Percentiles rank a stretch among this genome's conserved stretches.
Evolutionary conservation across 176 grass and related monocot genomes (phyloP).

Genomic region (Elymus sibiricus): DNA sequence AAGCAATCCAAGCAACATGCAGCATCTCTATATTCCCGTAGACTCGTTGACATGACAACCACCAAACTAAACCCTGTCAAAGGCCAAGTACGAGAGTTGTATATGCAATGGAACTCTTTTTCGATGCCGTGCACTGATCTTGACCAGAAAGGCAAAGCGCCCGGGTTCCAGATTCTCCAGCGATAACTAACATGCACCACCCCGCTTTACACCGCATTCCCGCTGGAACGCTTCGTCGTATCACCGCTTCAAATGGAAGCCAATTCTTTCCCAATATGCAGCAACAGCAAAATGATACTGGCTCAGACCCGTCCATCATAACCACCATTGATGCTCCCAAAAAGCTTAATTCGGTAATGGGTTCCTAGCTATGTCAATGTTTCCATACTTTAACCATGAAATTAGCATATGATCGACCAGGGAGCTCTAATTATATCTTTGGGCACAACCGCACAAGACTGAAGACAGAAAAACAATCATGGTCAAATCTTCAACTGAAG

Average conservation of each 20-base stretch:
- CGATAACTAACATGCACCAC: not conserved
- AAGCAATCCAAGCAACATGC: not conserved
- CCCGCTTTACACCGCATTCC: conserved; percentile 34
- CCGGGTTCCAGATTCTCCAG: conserved; percentile 35
- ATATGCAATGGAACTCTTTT: conserved; percentile 28
- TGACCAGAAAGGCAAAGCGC: conserved; percentile 26
- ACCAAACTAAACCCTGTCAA: conserved; percentile 15
- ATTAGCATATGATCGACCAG: not conserved
- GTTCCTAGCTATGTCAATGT: too few species aligned
- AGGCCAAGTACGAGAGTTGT: not conserved
- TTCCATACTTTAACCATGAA: not conserved
- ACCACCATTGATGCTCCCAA: not conserved
- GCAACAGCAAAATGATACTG: not conserved
- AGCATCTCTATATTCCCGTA: not conserved
- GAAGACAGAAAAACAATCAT: too few species aligned
- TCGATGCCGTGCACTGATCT: conserved; percentile 7
- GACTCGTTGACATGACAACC: conserved; percentile 17
- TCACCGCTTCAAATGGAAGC: conserved; percentile 12
- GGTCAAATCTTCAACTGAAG: not conserved
- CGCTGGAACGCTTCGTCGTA: conserved; percentile 19
- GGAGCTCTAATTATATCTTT: not conserved
- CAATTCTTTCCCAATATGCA: conserved; percentile 8
- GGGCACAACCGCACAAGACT: too few species aligned
- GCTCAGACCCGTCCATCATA: not conserved
- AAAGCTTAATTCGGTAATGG: not conserved